Evolutionary conservation across 192 early-diverging fungal species (phyloP).

Genomic region (Backusella parvicylindrica): DNA sequence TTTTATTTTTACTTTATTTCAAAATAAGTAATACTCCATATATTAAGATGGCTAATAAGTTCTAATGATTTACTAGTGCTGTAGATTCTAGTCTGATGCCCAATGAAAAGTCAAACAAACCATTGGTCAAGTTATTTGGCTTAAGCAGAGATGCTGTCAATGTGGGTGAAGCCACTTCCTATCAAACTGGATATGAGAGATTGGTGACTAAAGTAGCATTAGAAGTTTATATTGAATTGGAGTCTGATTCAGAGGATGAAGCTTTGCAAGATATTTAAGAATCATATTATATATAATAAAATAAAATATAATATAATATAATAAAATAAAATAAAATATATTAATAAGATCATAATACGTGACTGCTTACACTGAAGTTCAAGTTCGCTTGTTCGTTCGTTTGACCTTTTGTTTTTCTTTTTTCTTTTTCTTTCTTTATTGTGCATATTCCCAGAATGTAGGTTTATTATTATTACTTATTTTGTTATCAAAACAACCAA

Average conservation of each 20-base stretch:
- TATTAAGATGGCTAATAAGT: too few species aligned
- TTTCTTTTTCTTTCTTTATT: background rate
- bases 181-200: constrained; percentile 26
- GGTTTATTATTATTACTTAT: background rate
- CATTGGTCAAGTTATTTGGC: background rate
- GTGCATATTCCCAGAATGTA: background rate
- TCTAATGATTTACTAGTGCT: background rate
- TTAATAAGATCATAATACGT: background rate
- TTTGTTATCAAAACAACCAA: background rate
- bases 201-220: constrained; percentile 18
- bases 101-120: background rate
- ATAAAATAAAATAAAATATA: background rate
- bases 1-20: too few species aligned
- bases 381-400: background rate
- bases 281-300: background rate
- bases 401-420: background rate
- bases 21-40: too few species aligned
- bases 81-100: background rate
- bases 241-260: background rate
- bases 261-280: background rate
- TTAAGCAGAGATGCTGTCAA: constrained; percentile 21
- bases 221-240: constrained; percentile 21
- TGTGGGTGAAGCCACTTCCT: constrained; percentile 21
- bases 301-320: background rate
- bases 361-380: background rate